phyloP scores from a whole-genome alignment of 345 rosid species.

The Populus alba region DNA sequence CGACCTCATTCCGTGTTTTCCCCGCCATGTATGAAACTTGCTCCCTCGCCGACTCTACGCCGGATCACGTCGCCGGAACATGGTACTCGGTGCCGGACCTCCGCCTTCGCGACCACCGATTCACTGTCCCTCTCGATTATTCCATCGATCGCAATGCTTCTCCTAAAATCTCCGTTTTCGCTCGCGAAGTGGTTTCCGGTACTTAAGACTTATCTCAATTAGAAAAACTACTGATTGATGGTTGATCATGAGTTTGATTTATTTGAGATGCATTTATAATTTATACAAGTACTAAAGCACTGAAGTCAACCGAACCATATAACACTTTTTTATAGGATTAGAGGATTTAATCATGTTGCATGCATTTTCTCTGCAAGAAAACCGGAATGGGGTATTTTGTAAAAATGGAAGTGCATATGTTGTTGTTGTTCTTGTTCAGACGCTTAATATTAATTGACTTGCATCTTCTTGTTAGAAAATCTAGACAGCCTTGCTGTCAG shows the following conservation, averaged over 20 bases:
- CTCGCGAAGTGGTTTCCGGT: slow-evolving; percentile 86
- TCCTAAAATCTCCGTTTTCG: slow-evolving; percentile 63
- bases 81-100: slow-evolving; percentile 87
- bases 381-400: not conserved
- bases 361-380: not conserved
- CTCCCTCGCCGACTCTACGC: slow-evolving; percentile 13
- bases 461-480: not conserved
- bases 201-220: slow-evolving; percentile 6
- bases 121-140: slow-evolving; percentile 78
- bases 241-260: not conserved
- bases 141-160: slow-evolving; percentile 32
- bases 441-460: not conserved
- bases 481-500: not conserved
- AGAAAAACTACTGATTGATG: not conserved
- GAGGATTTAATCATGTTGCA: not conserved
- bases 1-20: slow-evolving; percentile 15
- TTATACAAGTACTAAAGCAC: not conserved
- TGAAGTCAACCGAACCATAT: not conserved
- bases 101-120: slow-evolving; percentile 76
- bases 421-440: not conserved
- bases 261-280: not conserved
- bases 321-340: not conserved
- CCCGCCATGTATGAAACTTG: slow-evolving; percentile 37
- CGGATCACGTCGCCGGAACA: slow-evolving; percentile 51
- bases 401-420: not conserved